These are phyloP conservation scores for Candida palmyrensis DNA, from an alignment of 805 yeast genomes.

Conservation along the genomic window DNA sequence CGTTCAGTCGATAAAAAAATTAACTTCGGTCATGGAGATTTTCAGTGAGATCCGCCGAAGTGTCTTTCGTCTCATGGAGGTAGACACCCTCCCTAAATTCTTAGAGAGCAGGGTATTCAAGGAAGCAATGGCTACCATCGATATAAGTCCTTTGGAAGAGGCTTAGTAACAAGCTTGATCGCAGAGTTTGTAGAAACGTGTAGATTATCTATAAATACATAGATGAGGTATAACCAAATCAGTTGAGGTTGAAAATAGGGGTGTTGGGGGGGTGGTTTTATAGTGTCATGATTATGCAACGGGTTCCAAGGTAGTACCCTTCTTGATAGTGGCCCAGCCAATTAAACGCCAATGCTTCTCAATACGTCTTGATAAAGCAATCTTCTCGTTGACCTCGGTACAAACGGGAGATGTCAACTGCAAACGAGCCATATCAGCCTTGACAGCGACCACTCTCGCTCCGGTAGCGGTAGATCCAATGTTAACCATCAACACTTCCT, in stretches of 20 bases:
- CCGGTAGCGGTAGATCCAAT: slow-evolving; percentile 99
- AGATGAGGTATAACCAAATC: background rate
- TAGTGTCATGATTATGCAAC: slow-evolving; percentile 31
- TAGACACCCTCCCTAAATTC: slow-evolving; percentile 72
- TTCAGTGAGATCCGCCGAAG: slow-evolving; percentile 46
- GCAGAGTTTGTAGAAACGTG: slow-evolving; percentile 1
- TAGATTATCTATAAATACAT: background rate
- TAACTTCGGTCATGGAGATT: slow-evolving; percentile 21
- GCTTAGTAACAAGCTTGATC: background rate
- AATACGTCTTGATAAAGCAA: slow-evolving; percentile 97
- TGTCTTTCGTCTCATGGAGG: slow-evolving; percentile 58
- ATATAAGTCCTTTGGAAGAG: background rate
- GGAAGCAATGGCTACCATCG: slow-evolving; percentile 9
- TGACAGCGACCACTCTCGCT: slow-evolving; percentile 96
- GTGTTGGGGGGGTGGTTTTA: background rate
- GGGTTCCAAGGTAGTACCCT: slow-evolving; percentile 87
- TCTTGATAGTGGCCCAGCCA: slow-evolving; percentile 99
- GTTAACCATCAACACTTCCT: slow-evolving; percentile 97
- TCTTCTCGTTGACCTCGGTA: slow-evolving; percentile 97
- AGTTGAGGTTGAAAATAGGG: background rate
- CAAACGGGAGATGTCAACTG: slow-evolving; percentile 97
- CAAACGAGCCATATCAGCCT: slow-evolving; percentile 98
- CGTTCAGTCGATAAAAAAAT: slow-evolving; percentile 1
- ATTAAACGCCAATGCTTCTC: slow-evolving; percentile 99
- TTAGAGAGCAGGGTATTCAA: slow-evolving; percentile 24